A percentile compares a stretch with the other conserved stretches of the same genome.
These are phyloP conservation scores for Colletotrichum coccodes DNA, from an alignment of 2,329 filamentous ascomycete genomes.

Conservation along the genomic window DNA sequence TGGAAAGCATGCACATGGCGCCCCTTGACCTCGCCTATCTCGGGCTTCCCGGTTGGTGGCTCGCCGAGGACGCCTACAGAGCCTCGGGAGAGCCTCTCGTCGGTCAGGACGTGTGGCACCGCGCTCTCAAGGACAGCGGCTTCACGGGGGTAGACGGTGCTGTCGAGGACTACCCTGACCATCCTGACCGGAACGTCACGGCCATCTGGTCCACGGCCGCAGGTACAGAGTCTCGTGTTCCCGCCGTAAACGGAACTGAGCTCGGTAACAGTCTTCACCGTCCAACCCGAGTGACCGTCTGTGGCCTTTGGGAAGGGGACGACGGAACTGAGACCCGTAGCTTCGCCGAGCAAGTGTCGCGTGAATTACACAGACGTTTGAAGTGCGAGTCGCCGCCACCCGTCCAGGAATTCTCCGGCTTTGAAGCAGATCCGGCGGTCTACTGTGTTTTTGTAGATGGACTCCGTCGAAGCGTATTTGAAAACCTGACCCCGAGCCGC, in stretches of 20 bases:
- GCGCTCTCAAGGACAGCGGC: conserved; percentile 37
- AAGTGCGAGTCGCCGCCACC: background rate
- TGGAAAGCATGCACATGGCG: background rate
- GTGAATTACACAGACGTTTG: background rate
- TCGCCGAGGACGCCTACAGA: conserved; percentile 42
- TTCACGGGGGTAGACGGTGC: conserved; percentile 33
- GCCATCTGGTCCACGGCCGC: background rate
- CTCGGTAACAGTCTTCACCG: background rate
- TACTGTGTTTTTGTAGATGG: conserved; percentile 12
- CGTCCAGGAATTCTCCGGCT: background rate
- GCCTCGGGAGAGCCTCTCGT: conserved; percentile 38
- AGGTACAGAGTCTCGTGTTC: background rate
- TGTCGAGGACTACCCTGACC: background rate
- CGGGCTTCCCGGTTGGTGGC: conserved; percentile 46
- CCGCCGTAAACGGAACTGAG: no score
- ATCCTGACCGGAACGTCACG: background rate
- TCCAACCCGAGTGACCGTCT: background rate
- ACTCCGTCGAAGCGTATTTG: conserved; percentile 36
- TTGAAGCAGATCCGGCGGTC: background rate
- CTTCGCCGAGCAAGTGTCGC: background rate
- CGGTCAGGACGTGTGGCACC: conserved; percentile 37
- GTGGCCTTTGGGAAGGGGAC: background rate
- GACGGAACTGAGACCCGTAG: background rate
- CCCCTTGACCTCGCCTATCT: conserved; percentile 40
- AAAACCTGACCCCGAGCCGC: conserved; percentile 37